Conservation (phyloP, 345 rosid genomes). For the Crucihimalaya himalaica region DNA sequence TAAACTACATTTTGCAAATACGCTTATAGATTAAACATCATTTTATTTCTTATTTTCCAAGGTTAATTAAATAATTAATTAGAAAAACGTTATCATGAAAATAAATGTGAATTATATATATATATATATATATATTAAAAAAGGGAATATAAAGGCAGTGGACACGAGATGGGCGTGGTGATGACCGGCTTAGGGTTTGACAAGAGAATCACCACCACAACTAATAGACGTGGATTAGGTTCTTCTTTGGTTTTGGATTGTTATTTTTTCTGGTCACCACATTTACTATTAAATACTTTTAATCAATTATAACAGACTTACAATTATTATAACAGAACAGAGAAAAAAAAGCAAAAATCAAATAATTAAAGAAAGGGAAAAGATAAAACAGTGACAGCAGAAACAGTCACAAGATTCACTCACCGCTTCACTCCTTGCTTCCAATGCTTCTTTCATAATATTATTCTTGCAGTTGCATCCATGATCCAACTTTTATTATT, state of each 20-base stretch:
- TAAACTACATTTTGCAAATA: constrained; percentile 5
- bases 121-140: too few relatives aligned
- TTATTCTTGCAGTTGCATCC: constrained; percentile 32
- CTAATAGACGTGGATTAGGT: constrained; percentile 75
- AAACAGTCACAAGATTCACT: constrained; percentile 45
- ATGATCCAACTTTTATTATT: constrained; percentile 13
- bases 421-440: constrained; percentile 38
- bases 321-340: constrained; percentile 48
- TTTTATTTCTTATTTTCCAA: not conserved
- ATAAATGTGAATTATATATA: constrained; percentile 6
- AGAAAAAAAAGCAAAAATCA: constrained; percentile 39
- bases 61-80: not conserved
- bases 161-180: constrained; percentile 40
- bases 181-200: constrained; percentile 52
- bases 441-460: not conserved
- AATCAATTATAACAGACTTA: constrained; percentile 19
- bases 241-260: constrained; percentile 38
- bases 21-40: not conserved
- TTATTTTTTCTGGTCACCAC: constrained; percentile 34
- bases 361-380: constrained; percentile 43
- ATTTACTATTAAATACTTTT: constrained; percentile 14
- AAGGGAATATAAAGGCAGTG: constrained; percentile 22
- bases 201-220: constrained; percentile 62
- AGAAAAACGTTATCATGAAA: not conserved
- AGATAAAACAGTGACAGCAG: constrained; percentile 52